Evolutionary conservation across 1,284 basidiomycete species (phyloP).

Genomic region (Heliocybe sulcata): DNA sequence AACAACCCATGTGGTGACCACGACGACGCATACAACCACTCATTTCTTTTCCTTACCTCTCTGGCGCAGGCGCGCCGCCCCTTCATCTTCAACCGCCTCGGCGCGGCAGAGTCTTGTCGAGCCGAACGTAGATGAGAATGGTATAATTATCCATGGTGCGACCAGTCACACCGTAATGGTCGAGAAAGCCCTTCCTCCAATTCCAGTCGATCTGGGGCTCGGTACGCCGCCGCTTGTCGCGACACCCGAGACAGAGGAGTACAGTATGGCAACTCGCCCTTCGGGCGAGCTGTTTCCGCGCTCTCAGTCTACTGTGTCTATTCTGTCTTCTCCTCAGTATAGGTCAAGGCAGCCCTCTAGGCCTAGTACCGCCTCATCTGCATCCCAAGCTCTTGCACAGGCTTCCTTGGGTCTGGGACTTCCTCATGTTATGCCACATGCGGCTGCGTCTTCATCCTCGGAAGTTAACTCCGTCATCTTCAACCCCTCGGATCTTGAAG

Average conservation of each 20-base stretch:
- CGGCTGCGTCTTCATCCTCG: conserved; percentile 30
- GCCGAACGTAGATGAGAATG: conserved; percentile 20
- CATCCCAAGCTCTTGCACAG: conserved; percentile 38
- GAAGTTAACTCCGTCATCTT: conserved; percentile 36
- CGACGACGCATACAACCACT: conserved; percentile 40
- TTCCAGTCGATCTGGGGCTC: conserved; percentile 28
- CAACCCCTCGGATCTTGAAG: conserved; percentile 11
- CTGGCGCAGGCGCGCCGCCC: conserved; percentile 48
- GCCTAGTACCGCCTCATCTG: conserved; percentile 8
- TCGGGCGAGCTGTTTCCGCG: conserved; percentile 6
- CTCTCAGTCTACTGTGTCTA: conserved; percentile 12
- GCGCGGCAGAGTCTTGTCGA: conserved; percentile 14
- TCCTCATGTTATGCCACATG: conserved; percentile 39
- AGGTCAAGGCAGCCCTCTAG: conserved; percentile 8
- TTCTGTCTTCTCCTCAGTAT: not conserved
- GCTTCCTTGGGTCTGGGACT: conserved; percentile 53
- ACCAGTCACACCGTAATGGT: conserved; percentile 19
- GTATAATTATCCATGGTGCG: conserved; percentile 13
- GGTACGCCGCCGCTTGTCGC: not conserved
- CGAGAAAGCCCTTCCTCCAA: conserved; percentile 66
- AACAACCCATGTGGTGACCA: conserved; percentile 40
- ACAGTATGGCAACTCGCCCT: not conserved
- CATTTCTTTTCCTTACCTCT: conserved; percentile 61
- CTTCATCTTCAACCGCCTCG: conserved; percentile 16
- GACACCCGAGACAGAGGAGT: not conserved